These are phyloP conservation scores for Ceratocystis cubensis DNA, from an alignment of 2,329 filamentous ascomycete species.

Conservation along the genomic window DNA sequence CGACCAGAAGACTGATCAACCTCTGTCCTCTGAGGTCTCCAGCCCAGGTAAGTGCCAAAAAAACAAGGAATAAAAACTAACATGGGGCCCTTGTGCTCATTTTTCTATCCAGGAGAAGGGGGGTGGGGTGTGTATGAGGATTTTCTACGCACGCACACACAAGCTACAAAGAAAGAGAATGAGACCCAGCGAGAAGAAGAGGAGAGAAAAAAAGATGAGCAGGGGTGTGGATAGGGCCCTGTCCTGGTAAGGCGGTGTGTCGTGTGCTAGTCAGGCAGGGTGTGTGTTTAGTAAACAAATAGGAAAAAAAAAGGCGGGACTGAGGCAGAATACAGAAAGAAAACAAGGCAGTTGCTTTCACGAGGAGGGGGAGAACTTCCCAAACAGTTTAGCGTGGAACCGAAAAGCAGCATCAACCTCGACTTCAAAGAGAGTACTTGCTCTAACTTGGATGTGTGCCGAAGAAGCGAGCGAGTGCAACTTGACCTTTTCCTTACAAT, in stretches of 20 bases:
- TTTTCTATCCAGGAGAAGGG: constrained; percentile 5
- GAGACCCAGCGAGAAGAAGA: not conserved
- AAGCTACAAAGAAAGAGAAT: not conserved
- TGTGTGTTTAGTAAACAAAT: not conserved
- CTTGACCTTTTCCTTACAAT: not conserved
- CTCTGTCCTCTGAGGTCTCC: not conserved
- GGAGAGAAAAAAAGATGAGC: not conserved
- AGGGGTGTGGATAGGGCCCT: not conserved
- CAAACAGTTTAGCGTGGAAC: constrained; percentile 11
- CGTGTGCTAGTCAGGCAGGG: not conserved
- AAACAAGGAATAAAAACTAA: constrained; percentile 8
- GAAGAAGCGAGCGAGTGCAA: not conserved
- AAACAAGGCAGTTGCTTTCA: constrained; percentile 1
- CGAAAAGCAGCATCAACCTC: not conserved
- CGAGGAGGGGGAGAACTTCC: constrained; percentile 4
- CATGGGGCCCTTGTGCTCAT: not conserved
- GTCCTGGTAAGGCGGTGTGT: not conserved
- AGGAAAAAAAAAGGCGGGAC: not conserved
- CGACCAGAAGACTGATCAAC: constrained; percentile 2
- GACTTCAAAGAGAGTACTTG: not conserved
- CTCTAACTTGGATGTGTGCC: not conserved
- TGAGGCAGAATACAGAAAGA: not conserved
- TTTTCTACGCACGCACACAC: not conserved
- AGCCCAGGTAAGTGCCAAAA: constrained; percentile 8
- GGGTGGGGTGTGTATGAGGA: constrained; percentile 3